Evolutionary conservation across 352 stramenopile genomes (phyloP).

Genomic region (Phytophthora cactorum): DNA sequence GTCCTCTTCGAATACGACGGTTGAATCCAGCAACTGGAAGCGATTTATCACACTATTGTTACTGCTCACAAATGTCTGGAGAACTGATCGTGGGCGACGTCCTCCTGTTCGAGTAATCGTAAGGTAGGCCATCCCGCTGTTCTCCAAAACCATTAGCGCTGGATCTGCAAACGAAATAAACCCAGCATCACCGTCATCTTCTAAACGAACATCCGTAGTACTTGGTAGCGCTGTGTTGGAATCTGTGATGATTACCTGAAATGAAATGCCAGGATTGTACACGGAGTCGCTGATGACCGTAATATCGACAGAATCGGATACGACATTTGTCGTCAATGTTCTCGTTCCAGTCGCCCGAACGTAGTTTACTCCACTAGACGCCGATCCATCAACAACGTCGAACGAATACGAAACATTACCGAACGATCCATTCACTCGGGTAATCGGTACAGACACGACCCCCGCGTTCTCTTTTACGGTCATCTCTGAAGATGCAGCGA

Average conservation of each 20-base stretch:
- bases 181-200: constrained; percentile 64
- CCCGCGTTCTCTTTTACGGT: constrained; percentile 38
- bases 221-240: constrained; percentile 21
- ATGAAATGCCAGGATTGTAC: constrained; percentile 53
- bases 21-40: constrained; percentile 43
- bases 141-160: constrained; percentile 38
- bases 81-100: constrained; percentile 29
- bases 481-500: constrained; percentile 26
- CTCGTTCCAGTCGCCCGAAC: background rate
- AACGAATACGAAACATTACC: constrained; percentile 46
- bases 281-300: constrained; percentile 47
- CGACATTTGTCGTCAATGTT: constrained; percentile 38
- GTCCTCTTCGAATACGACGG: constrained; percentile 44
- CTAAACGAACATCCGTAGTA: constrained; percentile 42
- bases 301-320: constrained; percentile 37
- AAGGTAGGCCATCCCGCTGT: constrained; percentile 29
- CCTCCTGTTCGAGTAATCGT: constrained; percentile 39
- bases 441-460: constrained; percentile 40
- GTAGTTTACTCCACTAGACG: constrained; percentile 48
- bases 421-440: constrained; percentile 60
- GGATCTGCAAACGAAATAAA: constrained; percentile 47
- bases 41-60: constrained; percentile 30
- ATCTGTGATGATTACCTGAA: constrained; percentile 49
- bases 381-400: constrained; percentile 41
- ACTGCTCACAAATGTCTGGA: constrained; percentile 30